Conservation (phyloP, 805 yeast species). For the Ogataea siamensis region DNA sequence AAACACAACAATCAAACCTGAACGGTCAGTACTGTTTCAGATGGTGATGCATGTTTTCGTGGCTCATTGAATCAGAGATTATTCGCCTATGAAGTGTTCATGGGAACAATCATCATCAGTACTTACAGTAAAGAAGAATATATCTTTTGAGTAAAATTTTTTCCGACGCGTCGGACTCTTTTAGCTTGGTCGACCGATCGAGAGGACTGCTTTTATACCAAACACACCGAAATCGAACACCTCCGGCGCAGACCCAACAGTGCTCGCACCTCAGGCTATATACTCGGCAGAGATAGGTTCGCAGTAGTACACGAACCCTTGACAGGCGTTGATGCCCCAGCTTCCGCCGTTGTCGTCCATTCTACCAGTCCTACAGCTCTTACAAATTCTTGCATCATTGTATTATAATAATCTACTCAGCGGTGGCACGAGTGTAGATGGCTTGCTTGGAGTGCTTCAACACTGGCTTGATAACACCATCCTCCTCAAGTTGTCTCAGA, state of each 20-base stretch:
- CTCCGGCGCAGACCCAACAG: neutral
- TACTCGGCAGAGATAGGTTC: too few relatives aligned
- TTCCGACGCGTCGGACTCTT: constrained; percentile 5
- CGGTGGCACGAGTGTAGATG: constrained; percentile 86
- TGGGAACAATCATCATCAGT: constrained; percentile 37
- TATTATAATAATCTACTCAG: constrained; percentile 43
- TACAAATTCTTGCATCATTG: constrained; percentile 5
- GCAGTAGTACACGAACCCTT: too few relatives aligned
- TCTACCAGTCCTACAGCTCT: constrained; percentile 8
- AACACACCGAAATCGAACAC: neutral
- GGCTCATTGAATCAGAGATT: constrained; percentile 54
- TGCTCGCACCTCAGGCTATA: neutral
- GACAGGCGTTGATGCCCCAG: too few relatives aligned
- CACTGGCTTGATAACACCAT: constrained; percentile 93
- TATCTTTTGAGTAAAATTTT: constrained; percentile 1
- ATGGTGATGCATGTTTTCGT: constrained; percentile 97
- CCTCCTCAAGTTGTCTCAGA: constrained; percentile 88
- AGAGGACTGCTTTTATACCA: too few relatives aligned
- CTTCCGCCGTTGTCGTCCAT: too few relatives aligned
- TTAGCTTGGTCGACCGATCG: too few relatives aligned
- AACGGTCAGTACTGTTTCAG: constrained; percentile 47
- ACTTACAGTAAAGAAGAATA: constrained; percentile 4
- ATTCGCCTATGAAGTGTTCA: constrained; percentile 35
- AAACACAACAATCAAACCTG: constrained; percentile 12
- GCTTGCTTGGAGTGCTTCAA: constrained; percentile 94